A percentile compares a stretch with the other conserved stretches of the same genome.
These are phyloP conservation scores for Ramichloridium luteum DNA, from an alignment of 2,329 filamentous ascomycete genomes.

Conservation along the genomic window DNA sequence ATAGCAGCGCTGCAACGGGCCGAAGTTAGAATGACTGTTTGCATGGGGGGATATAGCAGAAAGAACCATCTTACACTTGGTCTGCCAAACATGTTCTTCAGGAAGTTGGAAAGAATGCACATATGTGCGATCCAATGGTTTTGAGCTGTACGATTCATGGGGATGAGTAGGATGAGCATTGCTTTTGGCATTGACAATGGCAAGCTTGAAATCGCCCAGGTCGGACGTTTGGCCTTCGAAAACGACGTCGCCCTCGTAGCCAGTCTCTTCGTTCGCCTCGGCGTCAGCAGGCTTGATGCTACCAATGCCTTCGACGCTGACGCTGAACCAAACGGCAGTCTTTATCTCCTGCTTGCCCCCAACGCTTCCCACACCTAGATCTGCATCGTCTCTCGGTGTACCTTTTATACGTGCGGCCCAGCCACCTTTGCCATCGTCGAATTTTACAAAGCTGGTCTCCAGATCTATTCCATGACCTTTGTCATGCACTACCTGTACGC, in stretches of 20 bases:
- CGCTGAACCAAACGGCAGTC: constrained; percentile 71
- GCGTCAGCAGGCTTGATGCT: constrained; percentile 49
- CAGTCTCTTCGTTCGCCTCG: constrained; percentile 43
- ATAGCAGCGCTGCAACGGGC: constrained; percentile 47
- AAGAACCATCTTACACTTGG: constrained; percentile 44
- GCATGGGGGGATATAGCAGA: no score
- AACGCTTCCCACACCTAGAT: constrained; percentile 25
- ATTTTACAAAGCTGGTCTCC: constrained; percentile 86
- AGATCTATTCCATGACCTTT: constrained; percentile 78
- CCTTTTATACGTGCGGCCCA: constrained; percentile 89
- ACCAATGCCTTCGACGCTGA: constrained; percentile 64
- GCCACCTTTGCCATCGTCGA: constrained; percentile 62
- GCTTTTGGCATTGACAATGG: constrained; percentile 58
- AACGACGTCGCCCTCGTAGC: constrained; percentile 50
- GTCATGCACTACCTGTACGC: constrained; percentile 83
- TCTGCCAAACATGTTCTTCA: constrained; percentile 67
- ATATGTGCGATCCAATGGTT: constrained; percentile 63
- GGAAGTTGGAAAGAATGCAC: constrained; percentile 60
- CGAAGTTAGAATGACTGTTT: no score
- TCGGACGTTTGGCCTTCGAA: constrained; percentile 57
- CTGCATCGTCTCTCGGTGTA: constrained; percentile 55
- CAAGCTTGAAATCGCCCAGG: constrained; percentile 69
- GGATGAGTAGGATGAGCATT: constrained; percentile 45
- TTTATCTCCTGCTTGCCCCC: constrained; percentile 42
- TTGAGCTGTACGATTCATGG: constrained; percentile 54